A percentile compares a stretch with the other conserved stretches of the same genome.
Conservation (phyloP, 2,329 filamentous ascomycete species). For the Penicillium crustosum region DNA sequence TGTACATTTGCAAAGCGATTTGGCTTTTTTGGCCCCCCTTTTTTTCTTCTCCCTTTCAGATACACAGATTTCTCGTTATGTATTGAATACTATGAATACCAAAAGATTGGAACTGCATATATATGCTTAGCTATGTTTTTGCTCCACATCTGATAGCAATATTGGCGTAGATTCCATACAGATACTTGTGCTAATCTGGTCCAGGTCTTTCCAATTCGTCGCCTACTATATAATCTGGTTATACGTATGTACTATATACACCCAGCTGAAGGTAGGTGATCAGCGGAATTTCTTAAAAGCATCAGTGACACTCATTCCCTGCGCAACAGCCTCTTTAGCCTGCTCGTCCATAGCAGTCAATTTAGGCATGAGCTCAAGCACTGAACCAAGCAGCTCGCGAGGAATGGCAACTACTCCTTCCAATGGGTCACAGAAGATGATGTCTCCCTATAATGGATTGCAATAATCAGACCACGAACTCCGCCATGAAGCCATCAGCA, state of each 20-base stretch:
- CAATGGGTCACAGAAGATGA: constrained; percentile 67
- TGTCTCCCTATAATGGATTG: constrained; percentile 53
- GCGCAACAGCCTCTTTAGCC: constrained; percentile 64
- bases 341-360: constrained; percentile 56
- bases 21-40: constrained; percentile 18
- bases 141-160: background rate
- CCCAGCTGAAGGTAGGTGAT: background rate
- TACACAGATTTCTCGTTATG: constrained; percentile 19
- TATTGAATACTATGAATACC: constrained; percentile 26
- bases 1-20: constrained; percentile 25
- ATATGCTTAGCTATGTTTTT: background rate
- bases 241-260: background rate
- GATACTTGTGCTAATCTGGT: too few species aligned
- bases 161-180: background rate
- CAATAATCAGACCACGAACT: background rate
- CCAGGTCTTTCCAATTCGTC: too few species aligned
- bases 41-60: constrained; percentile 11
- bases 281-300: constrained; percentile 62
- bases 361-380: constrained; percentile 61
- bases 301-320: constrained; percentile 63
- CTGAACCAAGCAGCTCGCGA: constrained; percentile 56
- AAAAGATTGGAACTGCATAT: constrained; percentile 17
- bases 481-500: background rate
- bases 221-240: background rate
- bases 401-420: constrained; percentile 72